Evolutionary conservation across 441 rosid species (phyloP), one percentile per base, ranked within the genome.

Genomic region (Capsella rubella): DNA sequence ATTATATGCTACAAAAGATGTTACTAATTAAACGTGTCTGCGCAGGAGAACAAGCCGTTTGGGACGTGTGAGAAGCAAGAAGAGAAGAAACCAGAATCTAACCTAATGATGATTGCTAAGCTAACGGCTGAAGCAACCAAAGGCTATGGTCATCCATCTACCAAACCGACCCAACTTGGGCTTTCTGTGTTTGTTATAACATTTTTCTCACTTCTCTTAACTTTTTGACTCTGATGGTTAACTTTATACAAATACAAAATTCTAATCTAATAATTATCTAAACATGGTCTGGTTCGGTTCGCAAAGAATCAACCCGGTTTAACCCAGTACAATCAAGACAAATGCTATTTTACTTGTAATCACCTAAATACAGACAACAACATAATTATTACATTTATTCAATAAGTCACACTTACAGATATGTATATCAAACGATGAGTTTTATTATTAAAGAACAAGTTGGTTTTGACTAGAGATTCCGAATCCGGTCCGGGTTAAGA

Each of bases 81-180:
- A 65, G 76, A 57, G 57, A 54, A 42, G 5, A 71, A 71, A 77
- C 16, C 3, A 21, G 76, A 77, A 6, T 71, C 76, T 1, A 77
- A 59, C 3, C 21, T 77, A 29, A 59, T 71, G 72, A 77, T 77
- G 80, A 59, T 77, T 35, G 80, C 80, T 0, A 71, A 65, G 43
- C 60, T 77, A 51, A 77, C 80, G 1, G 80, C 76, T 0, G 72
- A 76, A 54, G 79, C 75, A 9, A 64, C 77, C 18, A 65, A 43
- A 63, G 50, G 65, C 65, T 5, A 56, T 59, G 78, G 73, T 50
- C 68, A 74, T 52, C 63, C 39, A 67, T 75, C 78, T 65, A 43
- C 80, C 80, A 77, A 65, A 77, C 80, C 76, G 69, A 77, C 73
- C 76, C 80, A 50, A 51, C 37, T 77, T 43, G 80, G 80, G 73